Evolutionary conservation across 2,329 filamentous ascomycete species (phyloP).

Genomic region (Diaporthe sp.): DNA sequence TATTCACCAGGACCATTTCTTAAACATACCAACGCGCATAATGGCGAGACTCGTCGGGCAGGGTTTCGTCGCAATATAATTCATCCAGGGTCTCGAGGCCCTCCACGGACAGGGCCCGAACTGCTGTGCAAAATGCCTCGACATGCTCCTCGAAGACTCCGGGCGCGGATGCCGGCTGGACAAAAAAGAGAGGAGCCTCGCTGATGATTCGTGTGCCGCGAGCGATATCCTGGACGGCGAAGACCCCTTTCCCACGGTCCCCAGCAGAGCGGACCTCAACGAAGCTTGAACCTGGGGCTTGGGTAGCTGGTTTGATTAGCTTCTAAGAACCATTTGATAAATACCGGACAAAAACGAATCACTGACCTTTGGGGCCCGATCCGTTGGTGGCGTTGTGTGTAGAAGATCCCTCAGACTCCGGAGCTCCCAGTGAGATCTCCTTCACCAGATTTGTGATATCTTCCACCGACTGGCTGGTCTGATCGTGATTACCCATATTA

Average conservation of each 20-base stretch:
- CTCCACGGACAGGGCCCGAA: background rate
- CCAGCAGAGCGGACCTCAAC: background rate
- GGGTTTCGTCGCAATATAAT: background rate
- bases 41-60: no score
- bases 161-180: background rate
- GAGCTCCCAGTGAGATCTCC: background rate
- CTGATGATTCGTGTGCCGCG: background rate
- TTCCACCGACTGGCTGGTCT: background rate
- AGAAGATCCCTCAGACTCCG: background rate
- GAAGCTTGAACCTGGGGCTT: background rate
- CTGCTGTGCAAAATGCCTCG: background rate
- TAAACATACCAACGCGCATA: no score
- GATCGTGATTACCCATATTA: background rate
- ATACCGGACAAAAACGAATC: background rate
- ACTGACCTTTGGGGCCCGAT: background rate
- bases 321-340: background rate
- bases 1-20: no score
- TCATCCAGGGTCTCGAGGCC: background rate
- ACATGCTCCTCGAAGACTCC: background rate
- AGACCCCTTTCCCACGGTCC: background rate
- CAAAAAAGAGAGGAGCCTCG: background rate
- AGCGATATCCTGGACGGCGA: background rate
- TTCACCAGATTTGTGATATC: background rate
- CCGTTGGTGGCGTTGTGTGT: background rate
- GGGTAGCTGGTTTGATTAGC: background rate